Base-by-base conservation (phyloP, 352 stramenopile species). In the Albugo laibachii region DNA sequence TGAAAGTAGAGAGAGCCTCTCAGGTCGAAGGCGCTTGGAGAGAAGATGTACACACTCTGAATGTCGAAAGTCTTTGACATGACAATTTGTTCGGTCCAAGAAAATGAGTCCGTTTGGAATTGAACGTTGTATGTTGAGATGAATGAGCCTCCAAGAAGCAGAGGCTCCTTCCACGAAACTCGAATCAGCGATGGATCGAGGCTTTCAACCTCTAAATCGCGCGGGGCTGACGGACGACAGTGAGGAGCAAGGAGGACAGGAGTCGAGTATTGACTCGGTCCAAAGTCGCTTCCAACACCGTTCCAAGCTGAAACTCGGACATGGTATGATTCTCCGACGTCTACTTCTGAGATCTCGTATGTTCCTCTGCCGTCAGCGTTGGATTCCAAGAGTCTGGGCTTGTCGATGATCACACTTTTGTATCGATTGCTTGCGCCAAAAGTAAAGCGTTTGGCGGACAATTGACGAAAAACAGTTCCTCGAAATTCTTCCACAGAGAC, bases 221-320 rank as follows among this genome's bases (percentile, higher is more conserved):
- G 57, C 4, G 77, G 69, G 0, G 50, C 13, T 18, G 72, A 70
- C 0, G 73, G 72, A 1, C 40, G 34, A 0, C 4, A 50, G 21
- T 79, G 66, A 0, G 65, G 62, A 11, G 55, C 20, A 21, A 65
- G 56, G 10, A 73, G 47, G n/a, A 83, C 80, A 11, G 86, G 85
- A 2, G 72, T 92, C 0, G 69, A 84, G 46, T 83, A 82, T 41
- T 64, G 75, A 1, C 66, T 70, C 18, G 83, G 62, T 14, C 88
- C 80, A 53, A 92, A 95, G 2, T 80, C 53, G 14, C 78, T 72
- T 4, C 84, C 69, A 2, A 97, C 87, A 20, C 91, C 86, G 52
- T 96, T 96, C 69, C 75, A 95, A 5, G 92, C 80, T n/a, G 83
- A 86, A 0, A 98, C 79, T 5, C 82, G 78, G 2, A 95, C 79